These are phyloP conservation scores for Mucor irregularis DNA, from an alignment of 371 early-diverging fungal species.

Conservation along the genomic window DNA sequence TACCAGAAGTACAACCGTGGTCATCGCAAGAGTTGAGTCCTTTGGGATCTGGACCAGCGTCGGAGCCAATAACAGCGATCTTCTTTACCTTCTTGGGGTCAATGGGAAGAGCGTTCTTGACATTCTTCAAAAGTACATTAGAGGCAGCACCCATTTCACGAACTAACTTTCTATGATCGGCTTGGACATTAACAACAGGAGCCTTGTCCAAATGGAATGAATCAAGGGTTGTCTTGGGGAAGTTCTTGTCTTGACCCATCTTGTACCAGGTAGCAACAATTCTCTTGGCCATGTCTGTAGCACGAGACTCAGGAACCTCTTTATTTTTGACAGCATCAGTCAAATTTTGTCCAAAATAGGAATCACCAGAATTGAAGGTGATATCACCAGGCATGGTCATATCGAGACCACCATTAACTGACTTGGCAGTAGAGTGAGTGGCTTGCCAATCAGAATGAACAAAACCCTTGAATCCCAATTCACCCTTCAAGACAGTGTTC, in stretches of 20 bases:
- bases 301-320: slow-evolving; percentile 28
- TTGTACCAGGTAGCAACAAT: slow-evolving; percentile 59
- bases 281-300: slow-evolving; percentile 60
- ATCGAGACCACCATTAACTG: slow-evolving; percentile 54
- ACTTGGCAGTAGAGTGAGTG: slow-evolving; percentile 25
- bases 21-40: slow-evolving; percentile 11
- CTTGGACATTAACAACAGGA: slow-evolving; percentile 38
- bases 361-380: slow-evolving; percentile 14
- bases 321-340: slow-evolving; percentile 29
- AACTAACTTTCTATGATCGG: slow-evolving; percentile 34
- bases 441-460: slow-evolving; percentile 45
- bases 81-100: slow-evolving; percentile 17
- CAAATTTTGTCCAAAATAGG: slow-evolving; percentile 42
- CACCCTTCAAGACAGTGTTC: slow-evolving; percentile 47
- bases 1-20: slow-evolving; percentile 41
- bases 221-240: slow-evolving; percentile 38
- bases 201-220: slow-evolving; percentile 20
- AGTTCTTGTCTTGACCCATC: slow-evolving; percentile 41
- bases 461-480: slow-evolving; percentile 52
- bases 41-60: slow-evolving; percentile 30
- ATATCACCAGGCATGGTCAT: slow-evolving; percentile 62
- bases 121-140: slow-evolving; percentile 48
- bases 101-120: slow-evolving; percentile 40
- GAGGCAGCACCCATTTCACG: slow-evolving; percentile 54
- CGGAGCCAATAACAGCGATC: slow-evolving; percentile 55